Evolutionary conservation across 2,329 filamentous ascomycete genomes (phyloP).

Genomic region (Rhinocladiella mackenziei): DNA sequence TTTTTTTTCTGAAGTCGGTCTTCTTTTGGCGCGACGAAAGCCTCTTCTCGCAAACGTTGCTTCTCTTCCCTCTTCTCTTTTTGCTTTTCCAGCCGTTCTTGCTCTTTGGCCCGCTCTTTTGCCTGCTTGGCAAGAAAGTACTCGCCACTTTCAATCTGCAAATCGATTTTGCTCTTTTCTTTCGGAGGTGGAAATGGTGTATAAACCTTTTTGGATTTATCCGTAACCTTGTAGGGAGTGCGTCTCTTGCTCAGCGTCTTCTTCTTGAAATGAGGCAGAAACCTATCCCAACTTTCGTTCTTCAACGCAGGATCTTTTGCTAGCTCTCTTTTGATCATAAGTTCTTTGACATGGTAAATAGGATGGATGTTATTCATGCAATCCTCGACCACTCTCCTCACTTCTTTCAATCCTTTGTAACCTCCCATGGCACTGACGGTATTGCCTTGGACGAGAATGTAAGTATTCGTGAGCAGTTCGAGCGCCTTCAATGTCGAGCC

Average conservation of each 20-base stretch:
- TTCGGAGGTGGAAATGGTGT: slow-evolving; percentile 95
- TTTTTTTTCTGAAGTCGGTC: slow-evolving; percentile 54
- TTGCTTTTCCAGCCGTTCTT: slow-evolving; percentile 79
- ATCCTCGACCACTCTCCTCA: slow-evolving; percentile 83
- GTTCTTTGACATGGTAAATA: slow-evolving; percentile 89
- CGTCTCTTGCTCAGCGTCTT: slow-evolving; percentile 79
- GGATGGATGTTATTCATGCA: slow-evolving; percentile 94
- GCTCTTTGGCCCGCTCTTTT: slow-evolving; percentile 76
- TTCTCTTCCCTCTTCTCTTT: slow-evolving; percentile 83
- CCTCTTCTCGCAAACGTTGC: slow-evolving; percentile 75
- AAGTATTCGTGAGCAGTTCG: slow-evolving; percentile 84
- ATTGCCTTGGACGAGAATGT: slow-evolving; percentile 94
- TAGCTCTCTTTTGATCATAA: slow-evolving; percentile 90
- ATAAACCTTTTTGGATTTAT: slow-evolving; percentile 92
- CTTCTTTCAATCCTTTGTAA: slow-evolving; percentile 89
- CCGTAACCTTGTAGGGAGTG: slow-evolving; percentile 77
- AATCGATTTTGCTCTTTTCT: slow-evolving; percentile 98
- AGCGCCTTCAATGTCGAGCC: slow-evolving; percentile 92
- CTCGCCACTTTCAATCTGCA: slow-evolving; percentile 96
- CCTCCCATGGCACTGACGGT: slow-evolving; percentile 89
- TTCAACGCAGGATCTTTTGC: slow-evolving; percentile 83
- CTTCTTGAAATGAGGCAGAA: slow-evolving; percentile 96
- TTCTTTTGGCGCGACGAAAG: slow-evolving; percentile 85
- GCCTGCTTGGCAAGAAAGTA: slow-evolving; percentile 93
- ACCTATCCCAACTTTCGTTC: slow-evolving; percentile 90